These are phyloP conservation scores for Citrus sp. DNA, from an alignment of 345 rosid genomes.

Conservation along the genomic window DNA sequence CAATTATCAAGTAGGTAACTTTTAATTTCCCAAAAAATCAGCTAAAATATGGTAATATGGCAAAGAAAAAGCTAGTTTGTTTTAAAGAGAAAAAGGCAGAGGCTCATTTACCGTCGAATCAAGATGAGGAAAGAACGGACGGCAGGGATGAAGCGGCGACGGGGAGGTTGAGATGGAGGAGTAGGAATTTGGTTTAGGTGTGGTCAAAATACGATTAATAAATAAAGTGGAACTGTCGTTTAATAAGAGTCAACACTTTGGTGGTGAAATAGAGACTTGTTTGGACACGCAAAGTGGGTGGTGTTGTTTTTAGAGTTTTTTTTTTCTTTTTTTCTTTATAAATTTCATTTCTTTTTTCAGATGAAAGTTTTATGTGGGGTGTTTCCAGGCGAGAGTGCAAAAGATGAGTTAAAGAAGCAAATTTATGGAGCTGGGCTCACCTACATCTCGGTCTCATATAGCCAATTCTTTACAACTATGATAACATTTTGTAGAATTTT, in stretches of 20 bases:
- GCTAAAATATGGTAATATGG: background rate
- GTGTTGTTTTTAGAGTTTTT: background rate
- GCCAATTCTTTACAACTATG: background rate
- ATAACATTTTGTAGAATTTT: too few species aligned
- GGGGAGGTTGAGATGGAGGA: background rate
- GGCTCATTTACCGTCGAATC: background rate
- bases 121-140: background rate
- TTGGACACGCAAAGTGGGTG: conserved; percentile 18
- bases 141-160: background rate
- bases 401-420: too few species aligned
- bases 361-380: too few species aligned
- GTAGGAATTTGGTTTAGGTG: background rate
- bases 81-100: background rate
- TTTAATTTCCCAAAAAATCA: background rate
- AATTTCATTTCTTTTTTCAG: too few species aligned
- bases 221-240: background rate
- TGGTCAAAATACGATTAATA: background rate
- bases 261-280: background rate
- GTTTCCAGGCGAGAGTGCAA: background rate
- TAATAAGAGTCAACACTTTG: conserved; percentile 29
- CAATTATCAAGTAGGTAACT: background rate
- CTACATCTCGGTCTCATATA: background rate
- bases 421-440: background rate
- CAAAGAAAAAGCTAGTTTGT: background rate
- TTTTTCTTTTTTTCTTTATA: too few species aligned